Evolutionary conservation across 2,329 filamentous ascomycete genomes (phyloP).

Genomic region (Botryotinia calthae): DNA sequence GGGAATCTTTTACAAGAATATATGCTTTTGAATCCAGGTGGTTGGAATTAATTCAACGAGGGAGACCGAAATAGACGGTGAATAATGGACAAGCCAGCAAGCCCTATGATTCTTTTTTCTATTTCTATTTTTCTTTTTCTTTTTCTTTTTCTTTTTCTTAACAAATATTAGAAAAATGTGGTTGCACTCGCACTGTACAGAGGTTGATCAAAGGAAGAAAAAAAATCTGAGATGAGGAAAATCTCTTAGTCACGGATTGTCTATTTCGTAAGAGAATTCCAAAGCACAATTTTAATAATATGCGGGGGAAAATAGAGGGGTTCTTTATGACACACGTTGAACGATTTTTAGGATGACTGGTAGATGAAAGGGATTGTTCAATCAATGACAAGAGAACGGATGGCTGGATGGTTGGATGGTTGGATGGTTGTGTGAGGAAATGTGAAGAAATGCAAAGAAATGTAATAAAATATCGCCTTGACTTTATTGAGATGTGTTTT

Average conservation of each 20-base stretch:
- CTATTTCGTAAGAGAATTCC: conserved; percentile 17
- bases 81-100: background rate
- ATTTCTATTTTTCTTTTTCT: too few relatives aligned
- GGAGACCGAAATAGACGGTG: conserved; percentile 13
- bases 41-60: conserved; percentile 3
- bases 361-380: conserved; percentile 5
- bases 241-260: conserved; percentile 19
- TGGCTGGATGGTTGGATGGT: background rate
- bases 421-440: too few relatives aligned
- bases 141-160: background rate
- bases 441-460: too few relatives aligned
- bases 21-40: conserved; percentile 6
- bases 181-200: conserved; percentile 18
- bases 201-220: conserved; percentile 19
- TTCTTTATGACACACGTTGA: conserved; percentile 7
- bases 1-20: background rate
- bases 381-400: background rate
- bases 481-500: background rate
- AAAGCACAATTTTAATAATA: conserved; percentile 12
- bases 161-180: background rate
- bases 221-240: conserved; percentile 10
- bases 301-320: conserved; percentile 13
- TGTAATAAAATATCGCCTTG: background rate
- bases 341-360: background rate
- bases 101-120: background rate